phyloP scores from a whole-genome alignment of 139 green algal genomes.

The Protoeuglena noctilucae region DNA sequence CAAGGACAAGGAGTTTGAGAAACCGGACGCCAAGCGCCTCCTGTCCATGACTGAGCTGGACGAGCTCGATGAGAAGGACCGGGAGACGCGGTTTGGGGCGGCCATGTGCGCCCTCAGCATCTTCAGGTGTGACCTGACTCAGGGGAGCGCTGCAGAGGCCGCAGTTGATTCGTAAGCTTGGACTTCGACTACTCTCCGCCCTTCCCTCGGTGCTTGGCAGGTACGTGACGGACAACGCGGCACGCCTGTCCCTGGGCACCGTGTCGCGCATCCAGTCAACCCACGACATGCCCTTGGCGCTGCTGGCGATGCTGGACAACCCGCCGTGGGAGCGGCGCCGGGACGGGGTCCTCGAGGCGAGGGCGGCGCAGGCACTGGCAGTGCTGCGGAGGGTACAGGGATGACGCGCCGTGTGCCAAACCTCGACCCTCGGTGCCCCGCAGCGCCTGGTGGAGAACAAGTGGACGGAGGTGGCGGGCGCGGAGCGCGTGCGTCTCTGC shows the following conservation, averaged over 20 bases:
- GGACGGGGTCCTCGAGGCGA: no score
- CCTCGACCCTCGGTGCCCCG: no score
- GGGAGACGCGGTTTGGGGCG: slow-evolving; percentile 39
- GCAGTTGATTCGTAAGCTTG: no score
- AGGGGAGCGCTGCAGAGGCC: no score
- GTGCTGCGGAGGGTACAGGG: no score
- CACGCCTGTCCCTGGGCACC: slow-evolving; percentile 36
- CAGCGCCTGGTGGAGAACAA: slow-evolving; percentile 21
- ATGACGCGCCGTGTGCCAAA: no score
- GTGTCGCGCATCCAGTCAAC: slow-evolving; percentile 40
- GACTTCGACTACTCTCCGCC: background rate
- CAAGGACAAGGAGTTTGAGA: slow-evolving; percentile 1
- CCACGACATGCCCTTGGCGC: slow-evolving; percentile 51
- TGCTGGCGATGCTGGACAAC: slow-evolving; percentile 59
- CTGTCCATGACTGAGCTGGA: slow-evolving; percentile 25
- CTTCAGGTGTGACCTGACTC: slow-evolving; percentile 14
- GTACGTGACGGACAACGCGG: slow-evolving; percentile 59
- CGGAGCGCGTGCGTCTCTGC: slow-evolving; percentile 45
- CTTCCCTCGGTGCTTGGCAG: slow-evolving; percentile 5
- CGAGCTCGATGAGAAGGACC: slow-evolving; percentile 38
- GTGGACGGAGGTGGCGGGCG: slow-evolving; percentile 36
- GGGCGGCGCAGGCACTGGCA: no score
- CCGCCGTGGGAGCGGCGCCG: slow-evolving; percentile 45
- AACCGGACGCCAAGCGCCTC: slow-evolving; percentile 20
- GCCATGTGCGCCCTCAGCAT: slow-evolving; percentile 52